Base-by-base conservation (phyloP, 208 protist genomes). In the Crithidia expoeki region DNA sequence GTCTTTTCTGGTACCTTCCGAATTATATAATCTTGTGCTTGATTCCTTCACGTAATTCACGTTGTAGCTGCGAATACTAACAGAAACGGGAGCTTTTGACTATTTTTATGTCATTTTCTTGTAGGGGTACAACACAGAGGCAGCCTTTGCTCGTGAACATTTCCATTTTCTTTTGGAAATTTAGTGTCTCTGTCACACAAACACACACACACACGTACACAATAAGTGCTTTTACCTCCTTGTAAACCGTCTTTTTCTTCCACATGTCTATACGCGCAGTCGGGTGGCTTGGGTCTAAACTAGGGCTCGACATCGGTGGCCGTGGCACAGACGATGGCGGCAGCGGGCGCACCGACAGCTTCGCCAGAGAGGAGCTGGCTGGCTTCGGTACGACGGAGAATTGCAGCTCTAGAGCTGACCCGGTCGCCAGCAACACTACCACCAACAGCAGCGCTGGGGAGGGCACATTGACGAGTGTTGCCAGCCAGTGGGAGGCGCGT, bases 231-330 rank as follows among this genome's bases (percentile, higher is more conserved):
- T 47, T 47, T 47, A 21, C n/a, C n/a, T 47, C n/a, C n/a, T 3
- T 47, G n/a, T 9, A 4, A 47, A 47, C 12, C 14, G 4, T 47
- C 14, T 47, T 17, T 17, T 47, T 17, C 14, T 9, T 47, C 5
- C 2, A 47, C 40, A 67, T 67, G 90, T 92, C 90, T 4, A 64
- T 89, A 34, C 76, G 89, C 46, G 80, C 86, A 17, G 70, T 94
- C 11, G 77, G 80, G 19, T 96, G 91, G 89, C 79, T 96, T 12
- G 81, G 84, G 38, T 79, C 77, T 34, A 96, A 94, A 61, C 76
- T 94, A 34, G 91, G 91, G 14, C 72, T 94, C 23, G 82, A 96
- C 72, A 94, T 96, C 61, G 65, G 79, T 23, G 84, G 64, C 49
- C 83, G 68, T 46, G 28, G 69, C 38, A 49, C 42, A 17, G 32